Percentiles rank a stretch among this genome's conserved stretches.
Evolutionary conservation across 2,329 filamentous ascomycete species (phyloP).

Genomic region (Emergomyces pasteurianus): DNA sequence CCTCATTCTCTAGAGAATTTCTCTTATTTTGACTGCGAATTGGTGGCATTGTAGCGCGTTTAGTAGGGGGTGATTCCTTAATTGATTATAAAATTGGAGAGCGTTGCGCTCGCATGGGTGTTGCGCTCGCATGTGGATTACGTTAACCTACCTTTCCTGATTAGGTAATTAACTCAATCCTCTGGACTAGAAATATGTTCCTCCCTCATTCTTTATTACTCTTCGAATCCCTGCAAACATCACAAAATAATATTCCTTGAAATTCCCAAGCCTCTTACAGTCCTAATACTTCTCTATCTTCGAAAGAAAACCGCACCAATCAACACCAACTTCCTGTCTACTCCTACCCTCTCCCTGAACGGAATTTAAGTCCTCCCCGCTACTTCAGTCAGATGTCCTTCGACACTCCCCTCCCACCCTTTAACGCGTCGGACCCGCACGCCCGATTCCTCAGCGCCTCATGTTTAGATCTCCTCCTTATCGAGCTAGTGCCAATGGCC

Average conservation of each 20-base stretch:
- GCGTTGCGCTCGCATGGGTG: no score
- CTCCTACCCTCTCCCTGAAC: background rate
- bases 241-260: background rate
- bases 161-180: background rate
- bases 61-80: no score
- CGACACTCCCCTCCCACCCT: constrained; percentile 55
- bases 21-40: no score
- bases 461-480: constrained; percentile 86
- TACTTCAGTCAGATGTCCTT: constrained; percentile 50
- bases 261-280: background rate
- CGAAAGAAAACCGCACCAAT: background rate
- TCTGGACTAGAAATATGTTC: background rate
- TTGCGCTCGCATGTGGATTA: no score
- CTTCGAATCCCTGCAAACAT: background rate
- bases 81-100: no score
- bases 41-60: no score
- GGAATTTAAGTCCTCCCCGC: background rate
- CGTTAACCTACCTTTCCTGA: no score
- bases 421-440: constrained; percentile 60
- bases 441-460: constrained; percentile 70
- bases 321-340: background rate
- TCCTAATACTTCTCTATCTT: background rate
- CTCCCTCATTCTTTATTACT: background rate
- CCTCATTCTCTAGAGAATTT: no score
- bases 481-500: constrained; percentile 90